Evolutionary conservation across 768 basidiomycete genomes (phyloP).

Genomic region (Grammothele lineata): DNA sequence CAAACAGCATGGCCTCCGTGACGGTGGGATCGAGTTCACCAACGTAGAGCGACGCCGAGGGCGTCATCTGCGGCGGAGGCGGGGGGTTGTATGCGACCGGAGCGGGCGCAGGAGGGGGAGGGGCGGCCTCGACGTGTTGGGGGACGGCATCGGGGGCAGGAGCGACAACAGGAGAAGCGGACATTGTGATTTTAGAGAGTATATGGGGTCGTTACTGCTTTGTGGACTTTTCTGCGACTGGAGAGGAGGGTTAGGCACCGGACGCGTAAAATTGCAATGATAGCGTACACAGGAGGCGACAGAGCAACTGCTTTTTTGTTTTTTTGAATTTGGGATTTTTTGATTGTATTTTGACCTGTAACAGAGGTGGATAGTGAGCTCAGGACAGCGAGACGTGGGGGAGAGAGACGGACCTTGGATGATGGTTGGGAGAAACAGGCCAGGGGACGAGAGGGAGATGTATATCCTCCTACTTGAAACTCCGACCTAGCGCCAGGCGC

Average conservation of each 20-base stretch:
- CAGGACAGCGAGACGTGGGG: slow-evolving; percentile 8
- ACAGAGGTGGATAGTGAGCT: slow-evolving; percentile 17
- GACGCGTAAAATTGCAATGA: slow-evolving; percentile 18
- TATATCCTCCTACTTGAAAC: slow-evolving; percentile 29
- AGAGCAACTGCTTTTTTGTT: slow-evolving; percentile 79
- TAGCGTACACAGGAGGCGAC: slow-evolving; percentile 63
- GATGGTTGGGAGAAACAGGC: slow-evolving; percentile 56
- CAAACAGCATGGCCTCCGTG: slow-evolving; percentile 99
- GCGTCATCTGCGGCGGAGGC: slow-evolving; percentile 52
- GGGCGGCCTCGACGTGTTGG: slow-evolving; percentile 43
- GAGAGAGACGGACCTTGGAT: slow-evolving; percentile 45
- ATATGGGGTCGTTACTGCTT: slow-evolving; percentile 87
- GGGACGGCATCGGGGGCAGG: slow-evolving; percentile 28
- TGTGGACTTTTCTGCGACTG: slow-evolving; percentile 77
- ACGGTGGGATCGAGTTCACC: slow-evolving; percentile 98
- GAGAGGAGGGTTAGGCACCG: slow-evolving; percentile 1
- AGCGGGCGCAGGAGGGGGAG: slow-evolving; percentile 42
- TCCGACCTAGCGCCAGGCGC: slow-evolving; percentile 29
- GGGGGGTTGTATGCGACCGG: slow-evolving; percentile 56
- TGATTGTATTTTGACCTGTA: slow-evolving; percentile 55
- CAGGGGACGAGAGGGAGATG: slow-evolving; percentile 15
- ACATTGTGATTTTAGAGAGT: slow-evolving; percentile 33
- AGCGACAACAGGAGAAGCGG: slow-evolving; percentile 30
- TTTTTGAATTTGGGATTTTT: slow-evolving; percentile 44
- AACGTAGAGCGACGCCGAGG: slow-evolving; percentile 95